Percentiles rank a stretch among this genome's conserved stretches.
phyloP scores from a whole-genome alignment of 306 rosid genomes.

The Echinosophora koreensis region DNA sequence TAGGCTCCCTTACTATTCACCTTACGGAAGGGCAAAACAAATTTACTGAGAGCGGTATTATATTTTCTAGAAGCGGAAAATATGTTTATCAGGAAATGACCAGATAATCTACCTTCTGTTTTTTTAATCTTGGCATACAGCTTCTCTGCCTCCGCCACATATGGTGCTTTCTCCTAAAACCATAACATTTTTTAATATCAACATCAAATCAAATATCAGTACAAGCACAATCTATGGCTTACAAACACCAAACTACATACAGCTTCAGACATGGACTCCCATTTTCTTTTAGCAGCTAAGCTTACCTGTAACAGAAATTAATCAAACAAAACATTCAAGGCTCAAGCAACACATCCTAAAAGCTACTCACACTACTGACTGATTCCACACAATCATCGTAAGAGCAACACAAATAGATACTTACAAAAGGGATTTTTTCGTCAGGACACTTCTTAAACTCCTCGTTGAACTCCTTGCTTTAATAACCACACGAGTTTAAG shows the following conservation, averaged over 20 bases:
- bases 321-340: not conserved
- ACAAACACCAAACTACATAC: slow-evolving; percentile 47
- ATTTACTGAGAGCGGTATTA: slow-evolving; percentile 45
- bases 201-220: not conserved
- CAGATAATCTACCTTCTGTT: too few species aligned
- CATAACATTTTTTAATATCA: not conserved
- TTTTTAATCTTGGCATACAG: slow-evolving; percentile 72
- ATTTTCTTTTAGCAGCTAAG: slow-evolving; percentile 76
- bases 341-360: too few species aligned
- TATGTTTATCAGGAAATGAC: slow-evolving; percentile 55
- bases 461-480: slow-evolving; percentile 62
- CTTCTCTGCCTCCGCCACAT: slow-evolving; percentile 67
- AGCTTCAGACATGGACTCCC: slow-evolving; percentile 71
- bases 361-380: not conserved
- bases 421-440: slow-evolving; percentile 72
- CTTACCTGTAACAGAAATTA: slow-evolving; percentile 54
- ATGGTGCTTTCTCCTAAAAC: slow-evolving; percentile 72
- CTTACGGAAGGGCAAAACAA: slow-evolving; percentile 53
- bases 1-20: slow-evolving; percentile 57
- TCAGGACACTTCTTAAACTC: slow-evolving; percentile 64
- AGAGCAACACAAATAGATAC: slow-evolving; percentile 7
- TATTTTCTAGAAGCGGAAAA: slow-evolving; percentile 41
- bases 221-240: not conserved
- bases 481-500: not conserved
- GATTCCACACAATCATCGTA: not conserved